A percentile compares a stretch with the other conserved stretches of the same genome.
Conservation (phyloP, 1,284 basidiomycete genomes). For the Ganoderma meredithae region DNA sequence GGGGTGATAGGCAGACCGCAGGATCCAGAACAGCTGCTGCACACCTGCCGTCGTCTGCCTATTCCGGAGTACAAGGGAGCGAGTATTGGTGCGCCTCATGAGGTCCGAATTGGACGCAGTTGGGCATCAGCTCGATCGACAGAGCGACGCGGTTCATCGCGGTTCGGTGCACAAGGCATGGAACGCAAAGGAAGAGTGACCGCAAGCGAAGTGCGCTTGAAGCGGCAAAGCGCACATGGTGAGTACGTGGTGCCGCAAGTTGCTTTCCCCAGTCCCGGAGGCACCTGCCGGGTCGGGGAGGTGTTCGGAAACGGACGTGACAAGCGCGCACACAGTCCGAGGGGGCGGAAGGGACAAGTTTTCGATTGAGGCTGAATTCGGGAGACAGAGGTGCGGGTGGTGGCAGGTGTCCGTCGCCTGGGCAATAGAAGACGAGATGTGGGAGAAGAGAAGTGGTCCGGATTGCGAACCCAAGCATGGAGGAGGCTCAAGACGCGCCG, state of each 20-base stretch:
- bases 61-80: conserved; percentile 2
- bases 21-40: conserved; percentile 5
- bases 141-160: background rate
- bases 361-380: background rate
- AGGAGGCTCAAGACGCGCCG: conserved; percentile 21
- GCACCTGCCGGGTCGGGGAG: conserved; percentile 9
- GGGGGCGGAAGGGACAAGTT: conserved; percentile 14
- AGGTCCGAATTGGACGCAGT: background rate
- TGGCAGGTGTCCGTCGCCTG: conserved; percentile 34
- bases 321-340: conserved; percentile 26
- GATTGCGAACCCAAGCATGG: conserved; percentile 16
- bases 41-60: background rate
- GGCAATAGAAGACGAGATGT: conserved; percentile 28
- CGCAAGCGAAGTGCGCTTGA: background rate
- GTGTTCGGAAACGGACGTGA: background rate
- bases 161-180: background rate
- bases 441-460: conserved; percentile 24
- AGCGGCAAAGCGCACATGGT: conserved; percentile 18
- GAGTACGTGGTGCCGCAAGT: too few species aligned
- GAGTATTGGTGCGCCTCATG: background rate
- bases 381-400: conserved; percentile 14
- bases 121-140: conserved; percentile 13
- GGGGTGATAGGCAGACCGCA: conserved; percentile 19
- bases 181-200: conserved; percentile 11
- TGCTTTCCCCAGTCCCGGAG: background rate